Conservation (phyloP, 495 filamentous ascomycete species). For the Annulohypoxylon bovei region DNA sequence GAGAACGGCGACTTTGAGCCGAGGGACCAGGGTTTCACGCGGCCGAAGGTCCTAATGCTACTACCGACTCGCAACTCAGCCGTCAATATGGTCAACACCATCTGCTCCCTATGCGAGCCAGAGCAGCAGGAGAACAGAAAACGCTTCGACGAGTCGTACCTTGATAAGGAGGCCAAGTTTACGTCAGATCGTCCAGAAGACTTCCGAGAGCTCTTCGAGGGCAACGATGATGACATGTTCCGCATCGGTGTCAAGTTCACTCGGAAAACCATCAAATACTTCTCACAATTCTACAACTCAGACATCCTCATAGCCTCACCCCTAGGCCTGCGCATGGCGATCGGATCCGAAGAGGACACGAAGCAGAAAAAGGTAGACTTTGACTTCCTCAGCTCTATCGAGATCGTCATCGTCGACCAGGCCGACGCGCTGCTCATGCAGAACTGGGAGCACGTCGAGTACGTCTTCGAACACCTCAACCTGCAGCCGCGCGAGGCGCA, state of each 20-base stretch:
- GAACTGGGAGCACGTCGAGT: constrained; percentile 96
- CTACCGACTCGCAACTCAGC: constrained; percentile 88
- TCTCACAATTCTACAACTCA: constrained; percentile 93
- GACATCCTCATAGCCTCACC: constrained; percentile 94
- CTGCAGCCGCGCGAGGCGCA: constrained; percentile 88
- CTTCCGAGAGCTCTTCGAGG: constrained; percentile 88
- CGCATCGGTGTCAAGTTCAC: constrained; percentile 93
- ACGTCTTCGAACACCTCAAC: constrained; percentile 91
- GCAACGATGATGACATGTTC: constrained; percentile 98
- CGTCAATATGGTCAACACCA: constrained; percentile 76
- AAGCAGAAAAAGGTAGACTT: constrained; percentile 79
- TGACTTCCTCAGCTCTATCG: constrained; percentile 93
- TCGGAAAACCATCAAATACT: constrained; percentile 92
- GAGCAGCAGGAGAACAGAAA: constrained; percentile 97
- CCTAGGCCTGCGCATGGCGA: constrained; percentile 86
- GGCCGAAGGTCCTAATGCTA: constrained; percentile 90
- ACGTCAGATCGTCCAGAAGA: constrained; percentile 82
- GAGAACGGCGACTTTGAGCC: constrained; percentile 73
- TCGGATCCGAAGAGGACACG: constrained; percentile 72
- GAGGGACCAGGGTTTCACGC: constrained; percentile 94
- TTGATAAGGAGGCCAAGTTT: constrained; percentile 70
- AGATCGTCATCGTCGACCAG: constrained; percentile 89
- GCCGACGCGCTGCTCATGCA: constrained; percentile 96
- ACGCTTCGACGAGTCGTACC: constrained; percentile 84
- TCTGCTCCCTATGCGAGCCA: constrained; percentile 75